phyloP scores from a whole-genome alignment of 1,139 yeast species.

The Magnusiomyces tetraspermus region DNA sequence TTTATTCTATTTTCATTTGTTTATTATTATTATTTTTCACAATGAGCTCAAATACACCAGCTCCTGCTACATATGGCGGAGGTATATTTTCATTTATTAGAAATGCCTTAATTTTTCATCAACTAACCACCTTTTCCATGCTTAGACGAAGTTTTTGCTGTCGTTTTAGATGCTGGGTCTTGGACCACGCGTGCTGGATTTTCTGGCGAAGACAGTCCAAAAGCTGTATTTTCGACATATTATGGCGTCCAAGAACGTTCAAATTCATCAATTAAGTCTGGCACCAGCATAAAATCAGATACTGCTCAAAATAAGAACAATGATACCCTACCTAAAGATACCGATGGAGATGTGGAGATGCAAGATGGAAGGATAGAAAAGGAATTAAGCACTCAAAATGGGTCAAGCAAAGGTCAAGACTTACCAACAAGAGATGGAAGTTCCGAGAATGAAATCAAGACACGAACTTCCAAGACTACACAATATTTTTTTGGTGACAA shows the following conservation, averaged over 20 bases:
- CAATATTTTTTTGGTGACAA: constrained; percentile 29
- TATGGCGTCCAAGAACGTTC: constrained; percentile 22
- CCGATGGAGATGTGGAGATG: constrained; percentile 19
- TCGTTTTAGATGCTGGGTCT: constrained; percentile 89
- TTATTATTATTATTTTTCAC: too few species aligned
- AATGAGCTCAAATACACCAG: constrained; percentile 18
- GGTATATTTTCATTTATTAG: constrained; percentile 30
- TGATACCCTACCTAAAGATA: constrained; percentile 9
- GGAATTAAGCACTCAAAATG: too few species aligned
- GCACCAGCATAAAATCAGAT: too few species aligned
- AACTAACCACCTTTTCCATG: neutral
- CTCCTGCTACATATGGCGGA: constrained; percentile 51
- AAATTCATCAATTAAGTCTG: neutral
- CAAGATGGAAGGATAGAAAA: constrained; percentile 17
- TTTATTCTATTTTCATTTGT: too few species aligned
- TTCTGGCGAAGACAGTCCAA: constrained; percentile 92
- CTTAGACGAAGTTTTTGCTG: constrained; percentile 75
- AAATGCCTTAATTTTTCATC: too few species aligned
- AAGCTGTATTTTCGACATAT: constrained; percentile 57
- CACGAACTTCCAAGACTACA: neutral
- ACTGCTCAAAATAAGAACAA: too few species aligned
- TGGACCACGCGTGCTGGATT: constrained; percentile 75
- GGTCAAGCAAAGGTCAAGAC: constrained; percentile 7
- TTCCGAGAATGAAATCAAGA: neutral
- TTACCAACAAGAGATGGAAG: too few species aligned